Conservation (phyloP, 108 stramenopile species). For the Discostella stelligeroides region DNA sequence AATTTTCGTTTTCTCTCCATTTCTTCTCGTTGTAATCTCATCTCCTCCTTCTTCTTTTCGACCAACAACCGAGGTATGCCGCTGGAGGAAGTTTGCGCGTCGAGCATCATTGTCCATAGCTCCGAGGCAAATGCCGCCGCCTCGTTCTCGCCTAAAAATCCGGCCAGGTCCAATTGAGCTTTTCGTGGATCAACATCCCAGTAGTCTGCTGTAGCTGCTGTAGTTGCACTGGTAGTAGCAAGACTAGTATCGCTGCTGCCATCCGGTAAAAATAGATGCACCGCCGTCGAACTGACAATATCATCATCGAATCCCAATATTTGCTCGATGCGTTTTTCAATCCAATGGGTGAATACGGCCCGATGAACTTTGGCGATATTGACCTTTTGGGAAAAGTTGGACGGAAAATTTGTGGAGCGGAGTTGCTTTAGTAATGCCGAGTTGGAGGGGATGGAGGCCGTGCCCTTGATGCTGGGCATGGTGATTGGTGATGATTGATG, state of each 20-base stretch:
- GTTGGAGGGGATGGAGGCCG: constrained; percentile 71
- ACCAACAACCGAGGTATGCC: constrained; percentile 78
- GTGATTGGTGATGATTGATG: constrained; percentile 7
- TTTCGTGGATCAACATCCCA: constrained; percentile 65
- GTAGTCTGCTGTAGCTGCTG: constrained; percentile 1
- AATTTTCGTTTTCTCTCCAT: constrained; percentile 18
- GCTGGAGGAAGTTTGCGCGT: constrained; percentile 60
- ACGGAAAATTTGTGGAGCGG: constrained; percentile 73
- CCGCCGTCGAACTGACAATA: constrained; percentile 77
- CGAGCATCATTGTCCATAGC: constrained; percentile 81
- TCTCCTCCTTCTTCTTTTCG: constrained; percentile 86
- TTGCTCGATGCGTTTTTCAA: constrained; percentile 63
- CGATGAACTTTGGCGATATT: constrained; percentile 67
- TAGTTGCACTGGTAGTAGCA: background rate
- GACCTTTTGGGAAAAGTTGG: constrained; percentile 60
- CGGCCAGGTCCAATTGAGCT: constrained; percentile 82
- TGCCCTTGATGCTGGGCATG: constrained; percentile 91
- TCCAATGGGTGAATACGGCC: constrained; percentile 77
- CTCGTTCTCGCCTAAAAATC: constrained; percentile 78
- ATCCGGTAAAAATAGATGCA: constrained; percentile 81
- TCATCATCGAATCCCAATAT: constrained; percentile 91
- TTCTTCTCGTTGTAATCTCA: constrained; percentile 37
- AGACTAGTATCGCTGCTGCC: constrained; percentile 5
- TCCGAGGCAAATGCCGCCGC: constrained; percentile 72
- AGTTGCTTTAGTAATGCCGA: constrained; percentile 72